A percentile compares a stretch with the other conserved stretches of the same genome.
phyloP scores from a whole-genome alignment of 768 basidiomycete genomes.

The Rhizopogon vulgaris region DNA sequence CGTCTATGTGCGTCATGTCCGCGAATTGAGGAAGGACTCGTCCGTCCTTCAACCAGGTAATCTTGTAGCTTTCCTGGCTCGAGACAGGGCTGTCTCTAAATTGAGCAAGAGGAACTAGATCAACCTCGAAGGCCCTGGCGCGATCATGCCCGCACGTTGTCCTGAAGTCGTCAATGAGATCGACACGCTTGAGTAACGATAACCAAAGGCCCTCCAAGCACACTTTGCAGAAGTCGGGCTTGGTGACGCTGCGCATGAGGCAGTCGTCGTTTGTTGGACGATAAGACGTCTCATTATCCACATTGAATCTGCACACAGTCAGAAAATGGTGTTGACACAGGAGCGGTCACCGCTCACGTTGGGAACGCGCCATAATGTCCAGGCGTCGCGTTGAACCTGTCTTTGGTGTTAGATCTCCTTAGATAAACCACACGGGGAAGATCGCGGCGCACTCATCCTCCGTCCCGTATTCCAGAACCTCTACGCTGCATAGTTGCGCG shows the following conservation, averaged over 20 bases:
- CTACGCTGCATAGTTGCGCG: slow-evolving; percentile 74
- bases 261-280: slow-evolving; percentile 83
- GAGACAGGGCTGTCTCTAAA: slow-evolving; percentile 30
- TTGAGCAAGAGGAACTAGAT: slow-evolving; percentile 58
- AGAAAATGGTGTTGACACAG: not conserved
- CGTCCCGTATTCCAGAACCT: slow-evolving; percentile 67
- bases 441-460: slow-evolving; percentile 43
- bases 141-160: slow-evolving; percentile 28
- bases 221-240: slow-evolving; percentile 68
- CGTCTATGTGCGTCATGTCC: slow-evolving; percentile 45
- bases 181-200: slow-evolving; percentile 50
- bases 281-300: slow-evolving; percentile 56
- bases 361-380: slow-evolving; percentile 67
- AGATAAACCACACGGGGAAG: not conserved
- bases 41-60: slow-evolving; percentile 52
- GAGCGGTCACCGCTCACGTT: slow-evolving; percentile 42
- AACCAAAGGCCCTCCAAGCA: slow-evolving; percentile 75
- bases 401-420: not conserved
- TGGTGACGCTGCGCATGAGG: slow-evolving; percentile 69
- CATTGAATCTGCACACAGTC: slow-evolving; percentile 40
- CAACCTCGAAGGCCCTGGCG: slow-evolving; percentile 34
- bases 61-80: slow-evolving; percentile 44
- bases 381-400: slow-evolving; percentile 52
- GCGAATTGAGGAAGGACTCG: slow-evolving; percentile 35
- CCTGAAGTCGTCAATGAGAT: slow-evolving; percentile 52